These are phyloP conservation scores for Heterobasidion irregulare DNA, from an alignment of 1,284 basidiomycete genomes.

Conservation along the genomic window DNA sequence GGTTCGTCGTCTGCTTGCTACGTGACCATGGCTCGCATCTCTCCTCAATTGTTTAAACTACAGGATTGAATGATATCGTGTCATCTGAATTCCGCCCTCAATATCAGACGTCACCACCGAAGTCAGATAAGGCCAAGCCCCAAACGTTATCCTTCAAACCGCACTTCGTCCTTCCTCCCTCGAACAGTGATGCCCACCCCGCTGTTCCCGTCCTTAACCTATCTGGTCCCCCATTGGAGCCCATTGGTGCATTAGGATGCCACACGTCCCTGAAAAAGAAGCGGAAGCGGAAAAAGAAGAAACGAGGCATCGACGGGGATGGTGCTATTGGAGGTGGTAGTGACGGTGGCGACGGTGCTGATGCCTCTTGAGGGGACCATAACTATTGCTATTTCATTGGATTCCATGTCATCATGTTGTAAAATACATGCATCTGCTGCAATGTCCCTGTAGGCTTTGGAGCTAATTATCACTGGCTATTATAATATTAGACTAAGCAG, in stretches of 20 bases:
- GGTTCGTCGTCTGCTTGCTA: neutral
- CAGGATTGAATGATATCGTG: no score
- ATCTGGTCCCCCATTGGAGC: conserved; percentile 33
- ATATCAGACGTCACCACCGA: no score
- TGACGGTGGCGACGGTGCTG: neutral
- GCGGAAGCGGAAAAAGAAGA: conserved; percentile 46
- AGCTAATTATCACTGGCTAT: no score
- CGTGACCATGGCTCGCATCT: neutral
- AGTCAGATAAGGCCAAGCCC: neutral
- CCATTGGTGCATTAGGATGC: conserved; percentile 16
- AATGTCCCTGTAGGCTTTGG: no score
- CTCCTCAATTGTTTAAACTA: neutral
- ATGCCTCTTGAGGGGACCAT: neutral
- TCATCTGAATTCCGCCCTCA: no score
- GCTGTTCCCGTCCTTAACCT: conserved; percentile 46
- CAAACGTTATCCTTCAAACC: neutral
- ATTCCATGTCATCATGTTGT: no score
- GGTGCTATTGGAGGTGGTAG: neutral
- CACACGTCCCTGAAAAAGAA: conserved; percentile 40
- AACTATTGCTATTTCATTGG: no score
- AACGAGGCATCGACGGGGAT: neutral
- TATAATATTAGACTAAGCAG: no score
- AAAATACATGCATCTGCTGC: no score
- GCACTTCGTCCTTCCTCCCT: neutral
- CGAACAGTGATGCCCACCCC: neutral